These are phyloP conservation scores for Bathelium albidoporum DNA, from an alignment of 495 filamentous ascomycete species.

Conservation along the genomic window DNA sequence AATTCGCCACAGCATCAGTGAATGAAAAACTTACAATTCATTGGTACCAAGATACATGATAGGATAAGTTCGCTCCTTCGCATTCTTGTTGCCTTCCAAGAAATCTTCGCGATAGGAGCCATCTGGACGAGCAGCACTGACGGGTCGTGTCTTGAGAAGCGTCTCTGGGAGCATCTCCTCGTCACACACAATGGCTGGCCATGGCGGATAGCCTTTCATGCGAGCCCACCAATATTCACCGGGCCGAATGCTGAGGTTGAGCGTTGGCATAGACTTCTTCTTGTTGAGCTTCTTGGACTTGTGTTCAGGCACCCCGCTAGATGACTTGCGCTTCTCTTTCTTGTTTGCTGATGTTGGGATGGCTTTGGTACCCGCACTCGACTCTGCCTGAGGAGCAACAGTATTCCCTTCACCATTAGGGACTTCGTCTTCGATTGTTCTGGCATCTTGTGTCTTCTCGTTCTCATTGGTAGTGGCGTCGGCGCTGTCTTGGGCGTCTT, in stretches of 20 bases:
- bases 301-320: conserved; percentile 51
- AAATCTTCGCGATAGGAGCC: conserved; percentile 77
- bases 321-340: conserved; percentile 56
- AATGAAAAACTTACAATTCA: conserved; percentile 64
- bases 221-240: conserved; percentile 79
- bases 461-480: not conserved
- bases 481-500: not conserved
- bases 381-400: not conserved
- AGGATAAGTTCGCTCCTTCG: conserved; percentile 71
- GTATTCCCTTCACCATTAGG: not conserved
- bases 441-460: not conserved
- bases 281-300: conserved; percentile 73
- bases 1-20: not conserved
- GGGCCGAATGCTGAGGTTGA: conserved; percentile 70
- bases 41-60: conserved; percentile 91
- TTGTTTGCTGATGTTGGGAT: conserved; percentile 25
- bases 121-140: conserved; percentile 67
- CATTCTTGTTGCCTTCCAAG: conserved; percentile 71
- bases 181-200: conserved; percentile 84
- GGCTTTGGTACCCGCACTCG: conserved; percentile 14
- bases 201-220: conserved; percentile 80
- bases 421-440: not conserved
- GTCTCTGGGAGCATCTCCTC: conserved; percentile 77
- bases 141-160: conserved; percentile 61
- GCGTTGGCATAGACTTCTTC: conserved; percentile 64